These are phyloP conservation scores for Chimonanthus praecox DNA, from an alignment of 164 flowering plant species.

Conservation along the genomic window DNA sequence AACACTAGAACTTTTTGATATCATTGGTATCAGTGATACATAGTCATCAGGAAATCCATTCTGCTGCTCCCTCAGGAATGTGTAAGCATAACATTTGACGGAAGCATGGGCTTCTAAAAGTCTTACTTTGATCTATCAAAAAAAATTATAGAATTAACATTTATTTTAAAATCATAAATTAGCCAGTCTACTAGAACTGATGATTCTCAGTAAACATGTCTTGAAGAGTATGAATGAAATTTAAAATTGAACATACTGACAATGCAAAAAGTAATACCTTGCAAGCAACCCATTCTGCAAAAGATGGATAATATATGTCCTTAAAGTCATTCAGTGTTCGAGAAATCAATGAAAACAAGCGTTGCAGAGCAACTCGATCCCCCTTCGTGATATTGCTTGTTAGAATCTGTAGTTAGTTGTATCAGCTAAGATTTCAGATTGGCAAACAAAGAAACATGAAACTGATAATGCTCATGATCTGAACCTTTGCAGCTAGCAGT, in stretches of 20 bases:
- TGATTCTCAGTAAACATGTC: neutral
- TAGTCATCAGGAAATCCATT: slow-evolving; percentile 55
- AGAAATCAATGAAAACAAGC: slow-evolving; percentile 80
- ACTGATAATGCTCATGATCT: neutral
- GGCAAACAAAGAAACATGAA: slow-evolving; percentile 2
- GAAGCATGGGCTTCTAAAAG: slow-evolving; percentile 96
- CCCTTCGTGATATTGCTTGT: slow-evolving; percentile 84
- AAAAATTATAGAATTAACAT: slow-evolving; percentile 1
- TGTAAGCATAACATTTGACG: slow-evolving; percentile 79
- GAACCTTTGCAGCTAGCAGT: slow-evolving; percentile 88
- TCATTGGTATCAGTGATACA: slow-evolving; percentile 60
- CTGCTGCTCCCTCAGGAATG: slow-evolving; percentile 56
- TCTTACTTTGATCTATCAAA: slow-evolving; percentile 67
- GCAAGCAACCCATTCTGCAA: slow-evolving; percentile 99
- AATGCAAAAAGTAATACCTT: slow-evolving; percentile 47
- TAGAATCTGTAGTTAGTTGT: slow-evolving; percentile 53
- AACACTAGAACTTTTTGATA: slow-evolving; percentile 61
- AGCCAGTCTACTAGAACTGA: too few relatives aligned
- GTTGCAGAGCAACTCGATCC: slow-evolving; percentile 83
- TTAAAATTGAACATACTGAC: neutral
- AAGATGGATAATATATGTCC: slow-evolving; percentile 91
- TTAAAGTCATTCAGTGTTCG: slow-evolving; percentile 78
- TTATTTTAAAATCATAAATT: neutral
- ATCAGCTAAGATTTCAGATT: slow-evolving; percentile 5
- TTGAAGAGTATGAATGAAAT: slow-evolving; percentile 1